These are phyloP conservation scores for Boletus huronensis DNA, from an alignment of 768 basidiomycete genomes.

Conservation along the genomic window DNA sequence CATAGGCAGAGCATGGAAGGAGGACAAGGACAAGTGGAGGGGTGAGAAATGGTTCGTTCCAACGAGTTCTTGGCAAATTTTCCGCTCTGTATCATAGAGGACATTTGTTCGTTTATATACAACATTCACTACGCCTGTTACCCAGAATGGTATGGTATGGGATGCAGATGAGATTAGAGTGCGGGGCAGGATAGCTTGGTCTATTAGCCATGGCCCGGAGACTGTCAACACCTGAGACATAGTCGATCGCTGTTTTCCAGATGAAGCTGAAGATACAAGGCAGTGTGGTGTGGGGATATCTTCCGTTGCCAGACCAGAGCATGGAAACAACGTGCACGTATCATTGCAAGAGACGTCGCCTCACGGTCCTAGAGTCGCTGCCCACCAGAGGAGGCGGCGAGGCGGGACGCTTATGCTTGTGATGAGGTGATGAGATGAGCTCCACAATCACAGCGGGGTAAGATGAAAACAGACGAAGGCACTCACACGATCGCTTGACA, in stretches of 20 bases:
- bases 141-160: neutral
- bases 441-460: neutral
- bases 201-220: neutral
- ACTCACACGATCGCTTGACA: constrained; percentile 10
- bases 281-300: neutral
- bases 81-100: neutral
- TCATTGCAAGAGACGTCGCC: constrained; percentile 12
- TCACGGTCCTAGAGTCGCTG: constrained; percentile 7
- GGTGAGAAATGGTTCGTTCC: constrained; percentile 3
- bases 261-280: neutral
- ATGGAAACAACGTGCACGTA: neutral
- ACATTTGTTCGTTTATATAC: constrained; percentile 6
- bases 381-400: constrained; percentile 4
- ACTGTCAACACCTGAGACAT: neutral
- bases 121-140: neutral
- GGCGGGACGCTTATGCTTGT: constrained; percentile 13
- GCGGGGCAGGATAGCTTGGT: neutral
- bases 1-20: constrained; percentile 12
- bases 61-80: neutral
- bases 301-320: neutral
- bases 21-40: neutral
- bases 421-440: neutral
- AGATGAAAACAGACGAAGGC: neutral
- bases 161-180: neutral
- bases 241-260: neutral